Evolutionary conservation across 208 protist species (phyloP).

Genomic region (Dictyostelium gargantuum): DNA sequence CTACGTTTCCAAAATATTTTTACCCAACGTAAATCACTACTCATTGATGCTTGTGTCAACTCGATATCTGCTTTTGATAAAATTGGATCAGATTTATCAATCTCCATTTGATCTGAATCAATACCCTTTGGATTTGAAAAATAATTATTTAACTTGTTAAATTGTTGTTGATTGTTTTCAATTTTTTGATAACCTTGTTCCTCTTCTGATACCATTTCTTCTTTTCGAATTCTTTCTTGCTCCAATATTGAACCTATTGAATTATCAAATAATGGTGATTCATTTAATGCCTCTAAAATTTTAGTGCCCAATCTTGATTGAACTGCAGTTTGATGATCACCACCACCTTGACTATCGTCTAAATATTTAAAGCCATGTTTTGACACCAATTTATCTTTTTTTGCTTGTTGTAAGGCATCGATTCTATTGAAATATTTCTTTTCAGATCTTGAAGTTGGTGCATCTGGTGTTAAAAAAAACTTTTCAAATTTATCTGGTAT

Average conservation of each 20-base stretch:
- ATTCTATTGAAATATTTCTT: not conserved
- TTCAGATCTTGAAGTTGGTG: not conserved
- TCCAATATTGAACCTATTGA: too few relatives aligned
- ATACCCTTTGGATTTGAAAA: not conserved
- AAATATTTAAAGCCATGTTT: not conserved
- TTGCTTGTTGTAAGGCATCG: not conserved
- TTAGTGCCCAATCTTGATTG: not conserved
- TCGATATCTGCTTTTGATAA: not conserved
- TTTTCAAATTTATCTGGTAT: not conserved
- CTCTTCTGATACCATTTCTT: not conserved
- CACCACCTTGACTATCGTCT: not conserved
- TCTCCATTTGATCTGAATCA: not conserved
- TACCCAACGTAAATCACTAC: constrained; percentile 25
- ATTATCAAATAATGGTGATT: not conserved
- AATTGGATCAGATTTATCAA: not conserved
- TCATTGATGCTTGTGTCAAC: not conserved
- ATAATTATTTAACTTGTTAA: not conserved
- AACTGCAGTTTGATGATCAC: not conserved
- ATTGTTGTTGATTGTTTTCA: not conserved
- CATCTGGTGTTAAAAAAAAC: constrained; percentile 4
- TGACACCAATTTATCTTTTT: not conserved
- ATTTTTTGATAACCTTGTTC: not conserved
- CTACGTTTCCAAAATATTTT: constrained; percentile 43
- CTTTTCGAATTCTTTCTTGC: not conserved
- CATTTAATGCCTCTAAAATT: constrained; percentile 2